phyloP scores from a whole-genome alignment of 176 grass and related monocot genomes.

The Musa schizocarpa region DNA sequence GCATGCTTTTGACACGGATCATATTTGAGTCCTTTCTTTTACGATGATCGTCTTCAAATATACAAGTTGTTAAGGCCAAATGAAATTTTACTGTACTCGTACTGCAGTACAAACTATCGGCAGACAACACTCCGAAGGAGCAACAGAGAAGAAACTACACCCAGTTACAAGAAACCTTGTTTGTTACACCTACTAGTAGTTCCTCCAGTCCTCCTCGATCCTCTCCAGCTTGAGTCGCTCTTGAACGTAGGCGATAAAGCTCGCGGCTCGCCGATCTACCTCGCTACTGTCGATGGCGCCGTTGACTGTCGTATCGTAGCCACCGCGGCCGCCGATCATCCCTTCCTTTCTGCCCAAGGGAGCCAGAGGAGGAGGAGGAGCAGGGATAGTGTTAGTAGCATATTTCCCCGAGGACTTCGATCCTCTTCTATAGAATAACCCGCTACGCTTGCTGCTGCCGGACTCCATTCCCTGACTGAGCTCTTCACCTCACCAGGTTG shows the following conservation, averaged over 20 bases:
- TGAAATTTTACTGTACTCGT: no score
- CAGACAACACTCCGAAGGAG: no score
- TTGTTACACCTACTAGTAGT: neutral
- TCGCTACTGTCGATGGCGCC: neutral
- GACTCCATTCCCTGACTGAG: neutral
- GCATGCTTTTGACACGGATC: no score
- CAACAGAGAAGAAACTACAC: no score
- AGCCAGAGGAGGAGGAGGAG: neutral
- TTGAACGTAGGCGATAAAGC: conserved; percentile 47
- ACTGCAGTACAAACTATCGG: no score
- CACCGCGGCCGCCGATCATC: neutral
- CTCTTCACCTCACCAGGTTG: neutral
- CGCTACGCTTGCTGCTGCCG: neutral
- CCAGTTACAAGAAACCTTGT: no score
- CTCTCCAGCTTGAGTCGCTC: conserved; percentile 37
- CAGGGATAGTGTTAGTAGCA: no score
- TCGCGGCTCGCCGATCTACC: conserved; percentile 26
- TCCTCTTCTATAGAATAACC: neutral
- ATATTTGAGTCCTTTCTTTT: no score
- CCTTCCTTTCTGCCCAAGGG: neutral
- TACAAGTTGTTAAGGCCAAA: no score
- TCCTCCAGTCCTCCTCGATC: conserved; percentile 18
- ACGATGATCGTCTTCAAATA: no score
- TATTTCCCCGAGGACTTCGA: neutral
- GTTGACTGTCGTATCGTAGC: neutral